phyloP scores from a whole-genome alignment of 345 rosid genomes.

The Ceriops zippeliana region DNA sequence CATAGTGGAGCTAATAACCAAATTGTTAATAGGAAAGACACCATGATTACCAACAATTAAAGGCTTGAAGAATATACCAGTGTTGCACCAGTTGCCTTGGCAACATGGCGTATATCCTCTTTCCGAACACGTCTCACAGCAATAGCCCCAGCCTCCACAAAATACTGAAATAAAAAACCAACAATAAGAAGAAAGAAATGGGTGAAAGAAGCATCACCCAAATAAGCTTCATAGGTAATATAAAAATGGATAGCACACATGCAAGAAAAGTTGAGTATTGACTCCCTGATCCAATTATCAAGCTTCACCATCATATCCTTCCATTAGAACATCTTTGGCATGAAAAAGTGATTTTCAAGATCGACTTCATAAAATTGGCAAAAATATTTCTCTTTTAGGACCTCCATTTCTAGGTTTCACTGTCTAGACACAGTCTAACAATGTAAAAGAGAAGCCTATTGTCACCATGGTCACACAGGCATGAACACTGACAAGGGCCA shows the following conservation, averaged over 20 bases:
- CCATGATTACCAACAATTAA: conserved; percentile 1
- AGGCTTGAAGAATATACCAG: conserved; percentile 42
- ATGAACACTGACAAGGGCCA: no score
- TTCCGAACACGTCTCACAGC: conserved; percentile 97
- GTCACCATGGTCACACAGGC: no score
- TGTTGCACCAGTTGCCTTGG: conserved; percentile 98
- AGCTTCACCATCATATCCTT: not conserved
- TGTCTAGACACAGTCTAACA: no score
- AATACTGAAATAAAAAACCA: conserved; percentile 54
- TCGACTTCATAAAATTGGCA: no score
- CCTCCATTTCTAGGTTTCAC: no score
- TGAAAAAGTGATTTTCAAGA: no score
- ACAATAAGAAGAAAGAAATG: not conserved
- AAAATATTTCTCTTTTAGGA: no score
- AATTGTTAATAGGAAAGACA: not conserved
- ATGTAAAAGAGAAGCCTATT: no score
- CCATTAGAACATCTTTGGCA: not conserved
- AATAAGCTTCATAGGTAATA: no score
- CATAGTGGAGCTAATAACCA: no score
- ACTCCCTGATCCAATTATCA: no score
- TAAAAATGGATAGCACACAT: not conserved
- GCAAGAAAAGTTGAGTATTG: not conserved
- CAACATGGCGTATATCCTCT: conserved; percentile 98
- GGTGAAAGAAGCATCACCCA: not conserved
- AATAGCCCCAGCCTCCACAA: conserved; percentile 95